phyloP scores from a whole-genome alignment of 2,329 filamentous ascomycete genomes.

The Sporothrix globosa region DNA sequence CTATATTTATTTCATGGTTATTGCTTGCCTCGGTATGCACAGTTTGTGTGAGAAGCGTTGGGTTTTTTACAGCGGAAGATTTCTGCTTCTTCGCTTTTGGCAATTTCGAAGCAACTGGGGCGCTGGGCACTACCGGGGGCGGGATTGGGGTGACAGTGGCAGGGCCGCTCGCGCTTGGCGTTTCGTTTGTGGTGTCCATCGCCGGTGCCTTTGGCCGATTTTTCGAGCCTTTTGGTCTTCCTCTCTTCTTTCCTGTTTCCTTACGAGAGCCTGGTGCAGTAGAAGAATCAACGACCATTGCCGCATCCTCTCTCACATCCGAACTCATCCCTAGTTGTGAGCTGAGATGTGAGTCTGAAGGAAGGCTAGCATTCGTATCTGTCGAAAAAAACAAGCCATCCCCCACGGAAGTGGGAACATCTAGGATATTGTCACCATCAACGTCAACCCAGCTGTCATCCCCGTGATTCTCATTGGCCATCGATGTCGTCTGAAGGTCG shows the following conservation, averaged over 20 bases:
- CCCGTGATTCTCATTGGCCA: conserved; percentile 32
- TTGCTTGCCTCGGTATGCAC: conserved; percentile 32
- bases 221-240: conserved; percentile 58
- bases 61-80: conserved; percentile 42
- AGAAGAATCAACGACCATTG: background rate
- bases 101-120: conserved; percentile 34
- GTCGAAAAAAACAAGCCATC: conserved; percentile 28
- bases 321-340: background rate
- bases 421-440: conserved; percentile 47
- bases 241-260: conserved; percentile 46
- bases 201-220: conserved; percentile 49
- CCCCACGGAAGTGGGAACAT: conserved; percentile 38
- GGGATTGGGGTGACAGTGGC: conserved; percentile 34
- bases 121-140: conserved; percentile 37
- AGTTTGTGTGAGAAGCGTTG: background rate
- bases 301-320: background rate
- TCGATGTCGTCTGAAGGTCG: background rate
- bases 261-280: background rate
- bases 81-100: conserved; percentile 48
- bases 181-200: background rate
- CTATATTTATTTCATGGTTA: background rate
- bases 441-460: conserved; percentile 54
- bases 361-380: conserved; percentile 10
- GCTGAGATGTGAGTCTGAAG: background rate
- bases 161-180: conserved; percentile 16